phyloP scores from a whole-genome alignment of 768 basidiomycete species.

The Boletus reticulatus region DNA sequence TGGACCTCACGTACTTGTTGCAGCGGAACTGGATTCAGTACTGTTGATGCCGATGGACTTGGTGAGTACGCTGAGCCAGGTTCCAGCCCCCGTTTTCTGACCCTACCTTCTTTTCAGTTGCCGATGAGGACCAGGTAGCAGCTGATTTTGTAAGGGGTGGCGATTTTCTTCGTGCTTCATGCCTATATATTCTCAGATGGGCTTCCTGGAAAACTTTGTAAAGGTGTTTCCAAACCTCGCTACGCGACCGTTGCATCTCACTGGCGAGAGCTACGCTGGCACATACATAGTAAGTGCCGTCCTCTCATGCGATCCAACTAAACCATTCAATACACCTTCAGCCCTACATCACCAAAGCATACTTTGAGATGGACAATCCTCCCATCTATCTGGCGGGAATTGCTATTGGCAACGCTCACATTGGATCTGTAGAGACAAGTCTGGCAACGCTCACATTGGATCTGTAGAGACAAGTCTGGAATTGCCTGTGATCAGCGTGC shows the following conservation, averaged over 20 bases:
- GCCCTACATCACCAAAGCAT: constrained; percentile 74
- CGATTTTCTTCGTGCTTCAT: background rate
- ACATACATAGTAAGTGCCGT: constrained; percentile 52
- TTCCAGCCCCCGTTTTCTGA: background rate
- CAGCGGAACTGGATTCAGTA: constrained; percentile 40
- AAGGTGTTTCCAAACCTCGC: constrained; percentile 69
- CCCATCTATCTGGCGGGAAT: constrained; percentile 66
- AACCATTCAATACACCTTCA: constrained; percentile 30
- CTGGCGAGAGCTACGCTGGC: constrained; percentile 77
- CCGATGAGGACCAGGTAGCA: constrained; percentile 64
- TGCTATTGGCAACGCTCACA: too few relatives aligned
- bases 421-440: too few relatives aligned
- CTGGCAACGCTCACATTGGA: constrained; percentile 61
- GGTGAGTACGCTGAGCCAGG: constrained; percentile 33
- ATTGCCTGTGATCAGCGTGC: constrained; percentile 53
- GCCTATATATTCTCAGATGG: constrained; percentile 44
- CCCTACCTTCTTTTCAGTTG: constrained; percentile 33
- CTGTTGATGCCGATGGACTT: constrained; percentile 56
- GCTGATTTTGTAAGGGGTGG: constrained; percentile 37
- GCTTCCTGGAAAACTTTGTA: constrained; percentile 66
- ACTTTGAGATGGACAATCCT: constrained; percentile 57
- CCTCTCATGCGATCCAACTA: constrained; percentile 28
- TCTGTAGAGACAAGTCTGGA: constrained; percentile 47
- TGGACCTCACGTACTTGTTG: background rate
- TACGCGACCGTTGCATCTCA: constrained; percentile 61